Evolutionary conservation across 2,329 filamentous ascomycete species (phyloP).

Genomic region (Fusarium globosum): DNA sequence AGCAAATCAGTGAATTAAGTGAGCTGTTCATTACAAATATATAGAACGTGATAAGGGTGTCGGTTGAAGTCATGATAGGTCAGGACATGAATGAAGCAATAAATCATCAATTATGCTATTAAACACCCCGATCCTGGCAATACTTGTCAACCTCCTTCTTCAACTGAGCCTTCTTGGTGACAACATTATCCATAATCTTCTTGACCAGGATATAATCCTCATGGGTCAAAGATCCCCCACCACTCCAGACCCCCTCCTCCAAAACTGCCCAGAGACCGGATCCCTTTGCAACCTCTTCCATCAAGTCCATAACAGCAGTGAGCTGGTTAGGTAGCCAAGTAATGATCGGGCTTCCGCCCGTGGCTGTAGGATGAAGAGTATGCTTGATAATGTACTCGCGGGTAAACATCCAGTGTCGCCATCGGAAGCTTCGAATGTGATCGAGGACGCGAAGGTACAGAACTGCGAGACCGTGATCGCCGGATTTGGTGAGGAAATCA

Average conservation of each 20-base stretch:
- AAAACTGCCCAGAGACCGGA: slow-evolving; percentile 35
- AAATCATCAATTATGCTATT: not conserved
- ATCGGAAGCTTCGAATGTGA: slow-evolving; percentile 83
- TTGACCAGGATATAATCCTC: slow-evolving; percentile 33
- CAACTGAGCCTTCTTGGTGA: slow-evolving; percentile 72
- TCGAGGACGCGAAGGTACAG: slow-evolving; percentile 75
- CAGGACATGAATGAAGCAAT: not conserved
- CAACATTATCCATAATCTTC: slow-evolving; percentile 73
- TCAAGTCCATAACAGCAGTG: slow-evolving; percentile 77
- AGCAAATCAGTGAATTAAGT: not conserved
- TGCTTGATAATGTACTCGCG: slow-evolving; percentile 86
- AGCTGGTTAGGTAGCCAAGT: slow-evolving; percentile 89
- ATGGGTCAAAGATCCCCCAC: slow-evolving; percentile 24
- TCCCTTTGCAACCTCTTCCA: slow-evolving; percentile 67
- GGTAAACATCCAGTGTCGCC: slow-evolving; percentile 88
- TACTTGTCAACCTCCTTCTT: slow-evolving; percentile 81
- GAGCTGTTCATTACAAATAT: too few relatives aligned
- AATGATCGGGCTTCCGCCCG: slow-evolving; percentile 83
- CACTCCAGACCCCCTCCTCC: slow-evolving; percentile 34
- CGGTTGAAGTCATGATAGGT: too few relatives aligned
- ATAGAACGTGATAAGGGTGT: too few relatives aligned
- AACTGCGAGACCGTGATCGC: slow-evolving; percentile 58
- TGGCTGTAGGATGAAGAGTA: slow-evolving; percentile 80
- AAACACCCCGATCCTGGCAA: slow-evolving; percentile 70
- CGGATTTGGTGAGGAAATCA: slow-evolving; percentile 56